phyloP scores from a whole-genome alignment of 2,329 filamentous ascomycete species.

The Claviceps sp. region DNA sequence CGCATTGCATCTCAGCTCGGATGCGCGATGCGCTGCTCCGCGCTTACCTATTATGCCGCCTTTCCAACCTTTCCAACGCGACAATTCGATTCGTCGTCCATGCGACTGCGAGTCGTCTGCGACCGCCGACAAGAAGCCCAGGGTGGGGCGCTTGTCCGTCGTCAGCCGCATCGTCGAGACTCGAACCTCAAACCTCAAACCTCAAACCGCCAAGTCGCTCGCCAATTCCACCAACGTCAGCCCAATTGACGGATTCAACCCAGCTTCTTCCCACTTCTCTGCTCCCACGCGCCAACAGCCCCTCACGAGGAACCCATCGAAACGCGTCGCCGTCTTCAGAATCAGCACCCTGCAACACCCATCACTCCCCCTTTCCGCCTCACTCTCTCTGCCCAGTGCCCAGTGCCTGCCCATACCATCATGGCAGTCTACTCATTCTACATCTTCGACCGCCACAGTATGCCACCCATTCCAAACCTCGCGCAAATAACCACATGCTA shows the following conservation, averaged over 20 bases:
- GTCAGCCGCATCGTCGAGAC: neutral
- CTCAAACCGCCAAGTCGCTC: neutral
- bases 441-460: conserved; percentile 98
- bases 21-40: too few relatives aligned
- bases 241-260: neutral
- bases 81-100: too few relatives aligned
- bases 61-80: too few relatives aligned
- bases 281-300: neutral
- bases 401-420: conserved; percentile 12
- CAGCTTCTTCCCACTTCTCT: neutral
- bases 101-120: too few relatives aligned
- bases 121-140: neutral
- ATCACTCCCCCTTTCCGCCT: neutral
- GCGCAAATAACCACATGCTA: neutral
- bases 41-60: neutral
- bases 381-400: neutral
- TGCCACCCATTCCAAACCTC: conserved; percentile 13
- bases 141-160: neutral
- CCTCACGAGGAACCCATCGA: too few relatives aligned
- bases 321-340: neutral
- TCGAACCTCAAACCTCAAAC: neutral
- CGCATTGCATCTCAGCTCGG: too few relatives aligned
- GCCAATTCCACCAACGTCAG: neutral
- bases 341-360: neutral
- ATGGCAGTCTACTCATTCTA: conserved; percentile 98